These are phyloP conservation scores for Magnusiomyces fungicola DNA, from an alignment of 1,139 yeast species.

Conservation along the genomic window DNA sequence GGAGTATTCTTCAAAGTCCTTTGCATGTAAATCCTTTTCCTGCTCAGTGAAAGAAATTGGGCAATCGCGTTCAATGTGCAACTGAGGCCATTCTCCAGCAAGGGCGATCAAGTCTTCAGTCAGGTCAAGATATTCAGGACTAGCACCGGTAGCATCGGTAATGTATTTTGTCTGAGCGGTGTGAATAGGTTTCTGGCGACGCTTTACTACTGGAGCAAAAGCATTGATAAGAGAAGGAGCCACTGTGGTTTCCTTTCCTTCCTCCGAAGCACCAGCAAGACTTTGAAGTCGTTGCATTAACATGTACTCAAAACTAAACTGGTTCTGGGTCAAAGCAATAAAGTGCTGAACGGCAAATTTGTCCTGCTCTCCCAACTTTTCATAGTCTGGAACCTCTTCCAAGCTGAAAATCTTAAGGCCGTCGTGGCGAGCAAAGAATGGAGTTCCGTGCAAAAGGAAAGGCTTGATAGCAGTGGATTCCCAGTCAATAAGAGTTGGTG, in stretches of 20 bases:
- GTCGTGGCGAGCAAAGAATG: constrained; percentile 74
- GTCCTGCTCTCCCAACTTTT: constrained; percentile 59
- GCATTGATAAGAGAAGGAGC: constrained; percentile 50
- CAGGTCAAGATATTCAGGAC: constrained; percentile 64
- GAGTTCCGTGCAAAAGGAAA: constrained; percentile 66
- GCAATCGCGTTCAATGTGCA: constrained; percentile 36
- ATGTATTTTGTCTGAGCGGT: constrained; percentile 41
- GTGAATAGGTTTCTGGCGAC: constrained; percentile 33
- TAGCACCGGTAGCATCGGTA: constrained; percentile 47
- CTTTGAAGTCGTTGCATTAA: constrained; percentile 41
- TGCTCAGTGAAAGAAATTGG: constrained; percentile 57
- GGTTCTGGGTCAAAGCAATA: constrained; percentile 85
- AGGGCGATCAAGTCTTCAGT: constrained; percentile 70
- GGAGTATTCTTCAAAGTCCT: constrained; percentile 59
- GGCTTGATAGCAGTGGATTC: constrained; percentile 80
- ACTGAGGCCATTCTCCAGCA: constrained; percentile 47
- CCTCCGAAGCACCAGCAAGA: constrained; percentile 36
- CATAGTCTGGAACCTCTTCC: constrained; percentile 67
- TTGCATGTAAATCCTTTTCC: constrained; percentile 49
- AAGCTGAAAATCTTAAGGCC: constrained; percentile 80
- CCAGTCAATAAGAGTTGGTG: constrained; percentile 60
- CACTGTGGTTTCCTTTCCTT: constrained; percentile 4
- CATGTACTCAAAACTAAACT: constrained; percentile 75
- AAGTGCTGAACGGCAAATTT: constrained; percentile 77
- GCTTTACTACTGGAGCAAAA: constrained; percentile 34